Conservation (phyloP, 148 eudicot genomes). For the Cornus controversa region DNA sequence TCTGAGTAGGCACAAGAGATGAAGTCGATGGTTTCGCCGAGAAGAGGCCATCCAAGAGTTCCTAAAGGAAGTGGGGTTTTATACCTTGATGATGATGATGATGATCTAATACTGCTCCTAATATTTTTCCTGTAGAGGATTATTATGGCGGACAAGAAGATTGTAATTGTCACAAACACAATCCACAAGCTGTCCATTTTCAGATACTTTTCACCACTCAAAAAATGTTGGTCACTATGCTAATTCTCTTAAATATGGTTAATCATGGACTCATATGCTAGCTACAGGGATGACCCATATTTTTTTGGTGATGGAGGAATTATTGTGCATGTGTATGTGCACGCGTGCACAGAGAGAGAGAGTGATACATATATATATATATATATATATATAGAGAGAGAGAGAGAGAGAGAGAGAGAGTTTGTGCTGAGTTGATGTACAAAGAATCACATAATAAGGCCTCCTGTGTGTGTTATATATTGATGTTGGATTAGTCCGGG, state of each 20-base stretch:
- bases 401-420: not conserved
- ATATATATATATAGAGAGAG: no score
- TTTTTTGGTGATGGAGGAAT: conserved; percentile 1
- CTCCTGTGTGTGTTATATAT: no score
- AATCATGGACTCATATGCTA: not conserved
- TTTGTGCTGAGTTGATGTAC: not conserved
- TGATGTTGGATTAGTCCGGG: no score
- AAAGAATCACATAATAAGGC: not conserved
- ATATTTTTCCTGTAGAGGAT: not conserved
- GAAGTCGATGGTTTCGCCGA: conserved; percentile 93
- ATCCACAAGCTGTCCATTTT: conserved; percentile 6
- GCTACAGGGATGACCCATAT: no score
- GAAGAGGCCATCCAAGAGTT: conserved; percentile 74
- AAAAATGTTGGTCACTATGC: not conserved
- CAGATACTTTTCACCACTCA: not conserved
- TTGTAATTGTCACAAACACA: conserved; percentile 6
- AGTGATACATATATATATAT: no score
- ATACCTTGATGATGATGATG: not conserved
- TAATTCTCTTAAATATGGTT: not conserved
- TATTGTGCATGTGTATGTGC: conserved; percentile 2
- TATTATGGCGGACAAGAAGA: conserved; percentile 13
- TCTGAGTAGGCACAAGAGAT: conserved; percentile 81
- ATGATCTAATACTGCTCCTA: not conserved
- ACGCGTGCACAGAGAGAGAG: not conserved
- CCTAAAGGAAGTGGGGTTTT: conserved; percentile 46